Evolutionary conservation across 805 yeast species (phyloP).

Genomic region (Cyberlindnera maclurae): DNA sequence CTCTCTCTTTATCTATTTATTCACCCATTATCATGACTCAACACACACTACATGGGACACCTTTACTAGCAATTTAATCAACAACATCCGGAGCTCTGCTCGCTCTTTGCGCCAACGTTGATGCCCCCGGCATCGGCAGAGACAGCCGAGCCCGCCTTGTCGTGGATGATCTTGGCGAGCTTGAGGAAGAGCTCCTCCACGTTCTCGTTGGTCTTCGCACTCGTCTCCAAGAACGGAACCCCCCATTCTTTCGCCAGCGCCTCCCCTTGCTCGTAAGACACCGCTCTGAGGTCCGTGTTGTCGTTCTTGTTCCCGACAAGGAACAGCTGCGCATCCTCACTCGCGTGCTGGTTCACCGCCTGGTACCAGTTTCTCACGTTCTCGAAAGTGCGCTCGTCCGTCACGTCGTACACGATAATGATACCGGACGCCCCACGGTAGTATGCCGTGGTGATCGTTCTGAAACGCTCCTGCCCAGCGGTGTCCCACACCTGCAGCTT

Average conservation of each 20-base stretch:
- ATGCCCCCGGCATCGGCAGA: slow-evolving; percentile 17
- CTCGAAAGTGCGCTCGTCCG: slow-evolving; percentile 86
- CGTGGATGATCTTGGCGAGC: slow-evolving; percentile 80
- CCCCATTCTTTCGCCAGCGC: slow-evolving; percentile 79
- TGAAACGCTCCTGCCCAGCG: slow-evolving; percentile 94
- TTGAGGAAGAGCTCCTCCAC: slow-evolving; percentile 90
- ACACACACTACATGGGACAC: too few relatives aligned
- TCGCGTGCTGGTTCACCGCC: slow-evolving; percentile 94
- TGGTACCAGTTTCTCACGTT: slow-evolving; percentile 92
- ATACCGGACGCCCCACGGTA: slow-evolving; percentile 89
- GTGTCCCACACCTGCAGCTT: slow-evolving; percentile 97
- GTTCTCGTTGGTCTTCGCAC: slow-evolving; percentile 89
- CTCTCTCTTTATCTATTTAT: background rate
- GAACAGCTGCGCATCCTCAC: slow-evolving; percentile 89
- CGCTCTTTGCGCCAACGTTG: slow-evolving; percentile 14
- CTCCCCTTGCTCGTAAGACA: slow-evolving; percentile 85
- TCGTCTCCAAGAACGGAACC: slow-evolving; percentile 89
- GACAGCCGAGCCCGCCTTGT: slow-evolving; percentile 49
- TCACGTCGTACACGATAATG: slow-evolving; percentile 75
- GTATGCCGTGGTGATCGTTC: slow-evolving; percentile 91
- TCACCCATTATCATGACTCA: background rate
- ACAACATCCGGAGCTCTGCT: slow-evolving; percentile 14
- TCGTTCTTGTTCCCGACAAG: slow-evolving; percentile 96
- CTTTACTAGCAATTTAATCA: slow-evolving; percentile 5
- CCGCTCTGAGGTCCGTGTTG: slow-evolving; percentile 80